Percentiles rank a stretch among this genome's conserved stretches.
Conservation (phyloP, 2,329 filamentous ascomycete genomes). For the Stemphylium beticola region DNA sequence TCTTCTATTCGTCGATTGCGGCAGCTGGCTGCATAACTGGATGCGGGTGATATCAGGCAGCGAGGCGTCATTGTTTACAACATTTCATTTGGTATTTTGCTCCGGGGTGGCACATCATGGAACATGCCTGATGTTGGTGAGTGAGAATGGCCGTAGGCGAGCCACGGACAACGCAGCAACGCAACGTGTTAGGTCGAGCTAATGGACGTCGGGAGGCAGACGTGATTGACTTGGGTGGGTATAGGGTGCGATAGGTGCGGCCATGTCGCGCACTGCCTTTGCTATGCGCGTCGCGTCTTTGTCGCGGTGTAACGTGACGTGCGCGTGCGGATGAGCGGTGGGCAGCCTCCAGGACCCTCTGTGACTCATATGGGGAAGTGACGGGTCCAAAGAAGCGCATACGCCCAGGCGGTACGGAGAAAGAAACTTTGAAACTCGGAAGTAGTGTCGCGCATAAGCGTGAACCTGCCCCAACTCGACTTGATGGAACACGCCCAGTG, state of each 20-base stretch:
- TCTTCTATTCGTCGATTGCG: constrained; percentile 39
- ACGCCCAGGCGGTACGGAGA: not conserved
- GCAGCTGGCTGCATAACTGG: constrained; percentile 21
- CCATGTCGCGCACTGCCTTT: not conserved
- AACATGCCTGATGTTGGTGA: constrained; percentile 13
- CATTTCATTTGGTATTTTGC: constrained; percentile 27
- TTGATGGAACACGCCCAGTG: not conserved
- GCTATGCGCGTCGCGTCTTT: constrained; percentile 12
- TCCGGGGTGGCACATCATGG: constrained; percentile 23
- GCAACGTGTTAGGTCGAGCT: constrained; percentile 19
- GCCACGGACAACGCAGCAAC: constrained; percentile 16
- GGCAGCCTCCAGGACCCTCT: not conserved
- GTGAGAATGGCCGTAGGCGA: constrained; percentile 14
- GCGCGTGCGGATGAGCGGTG: not conserved
- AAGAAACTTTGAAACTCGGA: not conserved
- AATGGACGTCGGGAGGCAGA: constrained; percentile 3
- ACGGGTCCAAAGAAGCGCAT: not conserved
- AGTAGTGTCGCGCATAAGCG: constrained; percentile 3
- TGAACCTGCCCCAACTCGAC: not conserved
- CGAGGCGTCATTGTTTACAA: constrained; percentile 24
- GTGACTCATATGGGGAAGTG: constrained; percentile 14
- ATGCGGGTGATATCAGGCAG: constrained; percentile 25
- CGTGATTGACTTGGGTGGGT: not conserved
- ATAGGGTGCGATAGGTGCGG: not conserved
- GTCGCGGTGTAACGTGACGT: constrained; percentile 23